Conservation (phyloP, 495 filamentous ascomycete genomes). For the Endocarpon pusillum region DNA sequence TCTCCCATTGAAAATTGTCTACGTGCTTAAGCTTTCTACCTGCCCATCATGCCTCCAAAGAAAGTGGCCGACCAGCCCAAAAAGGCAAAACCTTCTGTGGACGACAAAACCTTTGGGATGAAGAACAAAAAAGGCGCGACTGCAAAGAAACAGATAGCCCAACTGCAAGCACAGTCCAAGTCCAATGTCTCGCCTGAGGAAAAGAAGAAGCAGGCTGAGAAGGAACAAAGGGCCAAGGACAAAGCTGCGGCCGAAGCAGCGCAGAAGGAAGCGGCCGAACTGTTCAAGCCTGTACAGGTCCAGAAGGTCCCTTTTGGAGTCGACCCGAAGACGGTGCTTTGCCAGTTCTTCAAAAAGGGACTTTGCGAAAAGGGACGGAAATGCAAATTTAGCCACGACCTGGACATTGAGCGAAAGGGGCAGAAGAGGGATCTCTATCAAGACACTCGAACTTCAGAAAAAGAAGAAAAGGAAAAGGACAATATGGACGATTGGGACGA, state of each 20-base stretch:
- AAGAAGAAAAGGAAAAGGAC: conserved; percentile 58
- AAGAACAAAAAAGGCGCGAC: conserved; percentile 97
- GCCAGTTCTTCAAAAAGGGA: conserved; percentile 89
- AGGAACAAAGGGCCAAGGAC: conserved; percentile 64
- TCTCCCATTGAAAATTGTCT: too few relatives aligned
- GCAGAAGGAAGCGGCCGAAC: conserved; percentile 55
- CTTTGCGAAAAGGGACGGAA: conserved; percentile 93
- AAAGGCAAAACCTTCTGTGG: conserved; percentile 59
- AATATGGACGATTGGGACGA: conserved; percentile 95
- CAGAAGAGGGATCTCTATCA: conserved; percentile 87
- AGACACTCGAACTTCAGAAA: conserved; percentile 56
- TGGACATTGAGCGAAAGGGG: conserved; percentile 72
- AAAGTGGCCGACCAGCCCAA: conserved; percentile 42
- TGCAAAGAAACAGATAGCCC: conserved; percentile 76
- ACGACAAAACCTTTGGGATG: conserved; percentile 98
- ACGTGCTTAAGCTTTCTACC: too few relatives aligned
- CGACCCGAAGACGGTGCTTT: conserved; percentile 96
- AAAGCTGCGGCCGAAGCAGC: conserved; percentile 76
- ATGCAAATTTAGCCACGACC: conserved; percentile 95
- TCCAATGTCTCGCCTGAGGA: conserved; percentile 61
- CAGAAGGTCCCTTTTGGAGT: conserved; percentile 97
- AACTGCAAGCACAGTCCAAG: conserved; percentile 52
- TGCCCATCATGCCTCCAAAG: conserved; percentile 77
- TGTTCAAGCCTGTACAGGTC: conserved; percentile 87
- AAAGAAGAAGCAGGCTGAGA: conserved; percentile 82